Evolutionary conservation across 2,329 filamentous ascomycete genomes (phyloP).

Genomic region (Clarireedia monteithiana): DNA sequence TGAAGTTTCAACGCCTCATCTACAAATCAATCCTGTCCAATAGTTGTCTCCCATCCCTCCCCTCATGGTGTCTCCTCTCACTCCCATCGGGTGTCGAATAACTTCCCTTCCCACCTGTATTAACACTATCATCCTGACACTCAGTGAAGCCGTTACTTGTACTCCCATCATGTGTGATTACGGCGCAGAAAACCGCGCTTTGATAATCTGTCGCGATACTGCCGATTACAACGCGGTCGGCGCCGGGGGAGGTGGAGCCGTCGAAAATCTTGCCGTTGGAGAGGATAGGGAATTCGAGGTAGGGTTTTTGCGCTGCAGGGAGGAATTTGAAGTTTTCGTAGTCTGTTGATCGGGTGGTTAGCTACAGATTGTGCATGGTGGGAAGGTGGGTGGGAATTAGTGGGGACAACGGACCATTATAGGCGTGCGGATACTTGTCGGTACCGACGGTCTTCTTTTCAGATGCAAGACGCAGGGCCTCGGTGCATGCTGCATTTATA

Average conservation of each 20-base stretch:
- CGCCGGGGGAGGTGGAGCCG: slow-evolving; percentile 23
- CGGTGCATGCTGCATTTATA: slow-evolving; percentile 23
- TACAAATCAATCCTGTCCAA: slow-evolving; percentile 18
- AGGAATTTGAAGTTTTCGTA: slow-evolving; percentile 29
- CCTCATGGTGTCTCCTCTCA: slow-evolving; percentile 7
- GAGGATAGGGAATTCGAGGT: slow-evolving; percentile 29
- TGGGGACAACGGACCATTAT: slow-evolving; percentile 21
- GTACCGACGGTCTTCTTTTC: slow-evolving; percentile 19
- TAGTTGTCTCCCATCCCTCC: slow-evolving; percentile 12
- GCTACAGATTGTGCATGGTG: neutral
- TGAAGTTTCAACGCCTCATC: neutral
- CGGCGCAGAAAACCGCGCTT: slow-evolving; percentile 26
- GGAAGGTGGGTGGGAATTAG: neutral
- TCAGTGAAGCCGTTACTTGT: slow-evolving; percentile 27
- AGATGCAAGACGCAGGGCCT: slow-evolving; percentile 23
- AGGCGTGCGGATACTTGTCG: slow-evolving; percentile 29
- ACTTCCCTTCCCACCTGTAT: slow-evolving; percentile 11
- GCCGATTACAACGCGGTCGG: slow-evolving; percentile 29
- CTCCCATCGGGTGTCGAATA: slow-evolving; percentile 3
- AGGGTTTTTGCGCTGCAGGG: slow-evolving; percentile 24
- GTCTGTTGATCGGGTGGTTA: slow-evolving; percentile 11
- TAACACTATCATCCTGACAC: slow-evolving; percentile 22
- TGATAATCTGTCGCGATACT: slow-evolving; percentile 24
- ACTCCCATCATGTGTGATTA: slow-evolving; percentile 27
- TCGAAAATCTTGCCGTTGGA: slow-evolving; percentile 16